Percentiles rank a stretch among this genome's conserved stretches.
These are phyloP conservation scores for Pythium phragmitis DNA, from an alignment of 352 stramenopile species.

Conservation along the genomic window DNA sequence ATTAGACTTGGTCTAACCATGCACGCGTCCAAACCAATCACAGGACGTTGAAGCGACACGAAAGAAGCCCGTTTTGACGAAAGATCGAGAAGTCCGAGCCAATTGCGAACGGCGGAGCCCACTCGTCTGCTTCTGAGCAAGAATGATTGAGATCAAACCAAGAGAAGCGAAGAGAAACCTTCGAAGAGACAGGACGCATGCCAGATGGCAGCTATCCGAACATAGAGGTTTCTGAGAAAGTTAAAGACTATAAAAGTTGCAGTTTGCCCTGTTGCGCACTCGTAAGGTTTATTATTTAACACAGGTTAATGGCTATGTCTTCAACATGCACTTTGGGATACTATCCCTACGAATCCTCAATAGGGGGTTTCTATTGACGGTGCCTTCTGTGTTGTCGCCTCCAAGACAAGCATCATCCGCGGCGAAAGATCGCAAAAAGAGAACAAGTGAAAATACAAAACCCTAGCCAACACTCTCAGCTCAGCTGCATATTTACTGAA, in stretches of 20 bases:
- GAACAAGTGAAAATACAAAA: slow-evolving; percentile 1
- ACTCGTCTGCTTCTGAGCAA: slow-evolving; percentile 1
- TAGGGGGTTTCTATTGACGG: neutral
- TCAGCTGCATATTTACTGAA: slow-evolving; percentile 1
- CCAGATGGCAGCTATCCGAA: neutral
- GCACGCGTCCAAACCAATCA: slow-evolving; percentile 8
- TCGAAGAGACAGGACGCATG: neutral
- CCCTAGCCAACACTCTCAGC: neutral
- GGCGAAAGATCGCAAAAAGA: slow-evolving; percentile 6
- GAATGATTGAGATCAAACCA: slow-evolving; percentile 8
- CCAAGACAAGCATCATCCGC: neutral
- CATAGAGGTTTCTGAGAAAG: neutral
- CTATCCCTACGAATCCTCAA: neutral
- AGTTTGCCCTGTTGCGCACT: neutral
- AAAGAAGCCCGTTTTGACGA: neutral
- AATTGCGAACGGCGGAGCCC: neutral
- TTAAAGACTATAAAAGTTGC: slow-evolving; percentile 3
- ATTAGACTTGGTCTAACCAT: neutral
- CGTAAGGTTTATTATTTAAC: neutral
- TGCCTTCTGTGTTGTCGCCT: slow-evolving; percentile 1
- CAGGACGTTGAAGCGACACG: neutral
- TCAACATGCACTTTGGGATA: slow-evolving; percentile 10
- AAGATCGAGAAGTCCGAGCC: slow-evolving; percentile 4
- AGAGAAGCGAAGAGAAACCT: neutral
- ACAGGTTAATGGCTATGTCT: neutral